Conservation (phyloP, 495 filamentous ascomycete species). For the Podospora fimiseda region DNA sequence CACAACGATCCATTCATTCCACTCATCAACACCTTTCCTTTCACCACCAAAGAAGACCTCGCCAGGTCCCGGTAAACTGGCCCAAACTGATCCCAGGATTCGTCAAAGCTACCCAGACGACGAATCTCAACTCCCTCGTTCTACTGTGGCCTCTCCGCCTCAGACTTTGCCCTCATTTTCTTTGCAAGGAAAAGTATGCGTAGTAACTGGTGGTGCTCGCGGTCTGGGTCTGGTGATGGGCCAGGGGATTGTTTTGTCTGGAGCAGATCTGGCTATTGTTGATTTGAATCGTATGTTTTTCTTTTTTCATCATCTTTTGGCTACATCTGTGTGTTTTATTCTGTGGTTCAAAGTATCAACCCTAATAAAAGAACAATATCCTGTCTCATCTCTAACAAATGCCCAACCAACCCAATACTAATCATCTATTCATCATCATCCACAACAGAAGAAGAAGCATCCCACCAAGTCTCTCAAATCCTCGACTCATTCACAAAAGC, state of each 20-base stretch:
- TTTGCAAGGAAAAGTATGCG: conserved; percentile 66
- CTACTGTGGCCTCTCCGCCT: conserved; percentile 61
- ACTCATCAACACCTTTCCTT: too few species aligned
- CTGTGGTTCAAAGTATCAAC: too few species aligned
- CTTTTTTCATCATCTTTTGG: neutral
- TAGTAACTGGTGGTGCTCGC: conserved; percentile 82
- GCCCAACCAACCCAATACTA: too few species aligned
- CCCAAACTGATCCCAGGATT: conserved; percentile 16
- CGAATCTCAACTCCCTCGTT: conserved; percentile 53
- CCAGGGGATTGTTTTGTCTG: conserved; percentile 77
- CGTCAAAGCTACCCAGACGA: conserved; percentile 63
- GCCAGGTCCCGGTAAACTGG: too few species aligned
- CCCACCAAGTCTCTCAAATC: conserved; percentile 62
- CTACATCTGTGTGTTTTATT: neutral
- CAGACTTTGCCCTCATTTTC: conserved; percentile 57
- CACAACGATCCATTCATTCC: too few species aligned
- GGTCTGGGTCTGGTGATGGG: conserved; percentile 88
- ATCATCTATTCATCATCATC: too few species aligned
- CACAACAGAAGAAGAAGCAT: conserved; percentile 78
- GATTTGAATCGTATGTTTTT: conserved; percentile 75
- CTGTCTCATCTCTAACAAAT: too few species aligned
- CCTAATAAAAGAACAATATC: too few species aligned
- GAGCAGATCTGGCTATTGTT: conserved; percentile 84
- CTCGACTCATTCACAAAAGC: conserved; percentile 67
- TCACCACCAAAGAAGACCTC: too few species aligned